Percentiles rank a stretch among this genome's conserved stretches.
phyloP scores from a whole-genome alignment of 306 rosid genomes.

The Fragaria nilgerrensis region DNA sequence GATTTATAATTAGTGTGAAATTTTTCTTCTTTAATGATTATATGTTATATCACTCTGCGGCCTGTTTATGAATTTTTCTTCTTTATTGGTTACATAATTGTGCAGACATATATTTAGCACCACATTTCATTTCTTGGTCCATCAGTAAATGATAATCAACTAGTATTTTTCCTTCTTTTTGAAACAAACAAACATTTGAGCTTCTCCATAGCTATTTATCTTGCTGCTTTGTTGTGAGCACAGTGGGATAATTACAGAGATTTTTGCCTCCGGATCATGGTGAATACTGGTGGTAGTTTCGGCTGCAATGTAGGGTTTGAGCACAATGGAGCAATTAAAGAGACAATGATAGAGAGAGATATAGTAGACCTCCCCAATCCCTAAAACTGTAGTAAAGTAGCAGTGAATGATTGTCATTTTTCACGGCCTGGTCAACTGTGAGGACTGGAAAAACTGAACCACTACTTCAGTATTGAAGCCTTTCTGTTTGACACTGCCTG shows the following conservation, averaged over 20 bases:
- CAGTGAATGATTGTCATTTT: background rate
- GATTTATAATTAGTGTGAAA: slow-evolving; percentile 32
- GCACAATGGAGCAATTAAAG: background rate
- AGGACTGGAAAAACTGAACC: background rate
- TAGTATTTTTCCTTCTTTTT: too few species aligned
- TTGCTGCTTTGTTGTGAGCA: background rate
- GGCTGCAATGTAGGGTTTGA: background rate
- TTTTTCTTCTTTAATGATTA: slow-evolving; percentile 34
- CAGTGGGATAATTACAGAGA: background rate
- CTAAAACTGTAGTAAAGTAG: background rate
- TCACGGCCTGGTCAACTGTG: slow-evolving; percentile 25
- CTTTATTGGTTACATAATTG: background rate
- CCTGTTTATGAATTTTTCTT: background rate
- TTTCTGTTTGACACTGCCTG: slow-evolving; percentile 10
- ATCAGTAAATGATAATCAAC: too few species aligned
- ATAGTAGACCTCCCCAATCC: background rate
- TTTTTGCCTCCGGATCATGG: background rate
- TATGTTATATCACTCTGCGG: background rate
- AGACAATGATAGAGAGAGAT: background rate
- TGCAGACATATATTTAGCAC: background rate
- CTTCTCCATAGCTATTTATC: background rate
- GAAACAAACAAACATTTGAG: background rate
- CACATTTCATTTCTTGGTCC: background rate
- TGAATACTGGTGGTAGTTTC: background rate
- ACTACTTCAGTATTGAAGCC: background rate